phyloP scores from a whole-genome alignment of 2,329 filamentous ascomycete genomes.

The Hortaea sp. region DNA sequence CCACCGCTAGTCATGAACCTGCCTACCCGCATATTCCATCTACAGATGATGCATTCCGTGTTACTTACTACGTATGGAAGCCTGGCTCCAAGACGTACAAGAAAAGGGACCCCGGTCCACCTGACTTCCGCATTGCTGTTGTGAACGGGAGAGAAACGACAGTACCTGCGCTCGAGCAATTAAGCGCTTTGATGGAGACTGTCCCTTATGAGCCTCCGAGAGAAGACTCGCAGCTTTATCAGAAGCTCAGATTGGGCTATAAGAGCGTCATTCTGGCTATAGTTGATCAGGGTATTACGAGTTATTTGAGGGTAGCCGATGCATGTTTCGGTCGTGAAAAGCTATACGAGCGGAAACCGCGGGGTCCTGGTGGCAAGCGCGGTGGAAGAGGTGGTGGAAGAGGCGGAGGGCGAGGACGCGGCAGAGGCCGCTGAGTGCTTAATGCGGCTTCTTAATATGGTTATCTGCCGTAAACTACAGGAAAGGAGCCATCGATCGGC shows the following conservation, averaged over 20 bases:
- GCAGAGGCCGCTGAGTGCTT: not conserved
- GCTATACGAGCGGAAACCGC: slow-evolving; percentile 52
- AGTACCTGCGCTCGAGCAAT: slow-evolving; percentile 63
- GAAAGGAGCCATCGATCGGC: too few relatives aligned
- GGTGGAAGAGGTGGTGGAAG: slow-evolving; percentile 31
- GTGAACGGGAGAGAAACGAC: slow-evolving; percentile 62
- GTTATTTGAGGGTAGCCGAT: slow-evolving; percentile 74
- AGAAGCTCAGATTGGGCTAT: slow-evolving; percentile 72
- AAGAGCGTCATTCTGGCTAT: slow-evolving; percentile 78
- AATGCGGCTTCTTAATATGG: not conserved
- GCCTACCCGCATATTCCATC: slow-evolving; percentile 12
- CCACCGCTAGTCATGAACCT: slow-evolving; percentile 24
- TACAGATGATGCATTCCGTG: slow-evolving; percentile 49
- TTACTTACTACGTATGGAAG: slow-evolving; percentile 79
- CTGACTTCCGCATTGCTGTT: slow-evolving; percentile 79
- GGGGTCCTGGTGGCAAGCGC: slow-evolving; percentile 21
- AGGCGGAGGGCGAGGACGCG: slow-evolving; percentile 20
- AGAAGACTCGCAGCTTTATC: slow-evolving; percentile 49
- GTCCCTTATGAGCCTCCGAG: slow-evolving; percentile 57
- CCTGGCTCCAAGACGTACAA: slow-evolving; percentile 54
- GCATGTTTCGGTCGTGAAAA: slow-evolving; percentile 63
- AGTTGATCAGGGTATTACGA: slow-evolving; percentile 81
- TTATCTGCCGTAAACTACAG: not conserved
- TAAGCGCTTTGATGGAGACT: slow-evolving; percentile 61
- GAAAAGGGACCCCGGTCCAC: slow-evolving; percentile 66